phyloP scores from a whole-genome alignment of 352 stramenopile genomes.

The Phytophthora tubulina region DNA sequence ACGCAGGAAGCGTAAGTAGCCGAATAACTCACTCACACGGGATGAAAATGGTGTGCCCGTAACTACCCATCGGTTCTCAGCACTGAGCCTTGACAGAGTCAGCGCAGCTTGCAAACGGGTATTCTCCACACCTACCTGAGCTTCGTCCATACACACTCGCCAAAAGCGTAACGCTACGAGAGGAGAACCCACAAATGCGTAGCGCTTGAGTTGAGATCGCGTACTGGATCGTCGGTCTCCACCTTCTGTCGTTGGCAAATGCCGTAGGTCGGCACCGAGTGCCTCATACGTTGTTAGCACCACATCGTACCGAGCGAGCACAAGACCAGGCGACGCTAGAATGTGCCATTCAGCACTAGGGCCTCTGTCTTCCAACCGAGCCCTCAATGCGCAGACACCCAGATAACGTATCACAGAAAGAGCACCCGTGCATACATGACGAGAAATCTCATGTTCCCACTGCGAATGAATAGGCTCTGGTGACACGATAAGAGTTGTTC shows the following conservation, averaged over 20 bases:
- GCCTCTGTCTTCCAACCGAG: constrained; percentile 31
- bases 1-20: constrained; percentile 79
- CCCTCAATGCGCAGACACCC: constrained; percentile 62
- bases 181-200: constrained; percentile 89
- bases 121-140: constrained; percentile 91
- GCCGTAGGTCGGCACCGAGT: constrained; percentile 84
- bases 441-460: constrained; percentile 90
- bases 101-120: constrained; percentile 74
- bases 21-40: constrained; percentile 88
- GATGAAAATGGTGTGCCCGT: constrained; percentile 91
- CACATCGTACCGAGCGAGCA: constrained; percentile 88
- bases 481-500: constrained; percentile 94
- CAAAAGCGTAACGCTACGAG: constrained; percentile 89
- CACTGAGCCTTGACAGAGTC: constrained; percentile 81
- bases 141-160: constrained; percentile 94
- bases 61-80: constrained; percentile 86
- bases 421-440: constrained; percentile 68
- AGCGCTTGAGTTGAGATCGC: constrained; percentile 74
- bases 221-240: constrained; percentile 64
- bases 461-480: constrained; percentile 92
- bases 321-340: constrained; percentile 48
- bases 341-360: constrained; percentile 68
- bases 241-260: constrained; percentile 58
- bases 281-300: constrained; percentile 93
- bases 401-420: constrained; percentile 68